These are phyloP conservation scores for Laguncularia racemosa DNA, from an alignment of 345 rosid genomes.

Conservation along the genomic window DNA sequence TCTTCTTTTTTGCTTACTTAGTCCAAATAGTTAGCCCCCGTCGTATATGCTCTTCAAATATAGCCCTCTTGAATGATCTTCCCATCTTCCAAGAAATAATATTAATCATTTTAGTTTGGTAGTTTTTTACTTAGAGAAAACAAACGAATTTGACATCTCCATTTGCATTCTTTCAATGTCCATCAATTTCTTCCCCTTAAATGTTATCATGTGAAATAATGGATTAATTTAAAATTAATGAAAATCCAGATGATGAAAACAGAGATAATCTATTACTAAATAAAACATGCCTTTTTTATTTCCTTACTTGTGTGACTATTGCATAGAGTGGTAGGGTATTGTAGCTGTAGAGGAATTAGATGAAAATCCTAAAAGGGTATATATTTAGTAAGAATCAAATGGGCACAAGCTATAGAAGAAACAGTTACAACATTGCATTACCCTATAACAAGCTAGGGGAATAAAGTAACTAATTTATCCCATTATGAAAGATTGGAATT, in stretches of 20 bases:
- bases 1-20: constrained; percentile 42
- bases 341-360: constrained; percentile 78
- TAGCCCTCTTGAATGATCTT: constrained; percentile 58
- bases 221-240: too few relatives aligned
- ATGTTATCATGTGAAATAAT: not conserved
- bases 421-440: constrained; percentile 20
- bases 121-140: not conserved
- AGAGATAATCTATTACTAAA: not conserved
- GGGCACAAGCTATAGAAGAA: constrained; percentile 1
- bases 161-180: not conserved
- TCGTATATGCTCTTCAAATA: constrained; percentile 66
- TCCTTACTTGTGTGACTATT: constrained; percentile 70
- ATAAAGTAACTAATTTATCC: constrained; percentile 45
- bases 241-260: too few relatives aligned
- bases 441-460: constrained; percentile 70
- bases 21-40: constrained; percentile 73
- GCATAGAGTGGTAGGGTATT: constrained; percentile 88
- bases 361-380: constrained; percentile 25
- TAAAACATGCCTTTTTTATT: not conserved
- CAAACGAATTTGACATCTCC: not conserved
- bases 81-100: constrained; percentile 56
- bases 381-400: not conserved
- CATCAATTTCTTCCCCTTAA: not conserved
- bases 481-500: constrained; percentile 74
- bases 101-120: not conserved